Evolutionary conservation across 805 yeast genomes (phyloP), one percentile per base, ranked within the genome.

Genomic region (Suhomyces sp.): DNA sequence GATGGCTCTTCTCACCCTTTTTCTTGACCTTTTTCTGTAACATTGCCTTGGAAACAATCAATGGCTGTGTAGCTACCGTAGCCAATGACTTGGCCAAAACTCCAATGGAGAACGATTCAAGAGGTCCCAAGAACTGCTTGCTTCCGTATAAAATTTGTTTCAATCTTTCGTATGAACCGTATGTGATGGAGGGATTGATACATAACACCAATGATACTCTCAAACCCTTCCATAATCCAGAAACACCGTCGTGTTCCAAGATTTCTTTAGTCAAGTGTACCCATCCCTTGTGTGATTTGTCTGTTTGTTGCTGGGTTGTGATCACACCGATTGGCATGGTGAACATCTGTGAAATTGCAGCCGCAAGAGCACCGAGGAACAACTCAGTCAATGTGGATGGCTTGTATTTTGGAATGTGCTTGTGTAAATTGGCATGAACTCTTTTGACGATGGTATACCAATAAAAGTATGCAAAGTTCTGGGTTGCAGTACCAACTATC

Each of bases 161-260:
- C 46, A 86, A 68, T 46, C 86, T 72, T 54, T 83, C 88, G 56
- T 76, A 83, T 3, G 88, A 70, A 6, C 95, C 91, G 53, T 86
- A 87, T 2, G 95, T 87, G 53, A 87, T 87, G 25, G 93, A 80
- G 3, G 95, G 95, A 60, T 87, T 87, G 32, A 82, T 66, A 13
- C 91, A 86, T 33, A 87, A 71, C 8, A 86, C 83, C 50, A 86
- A 58, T 6, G 87, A 78, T 6, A 88, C 95, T 56, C 86, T 82
- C 38, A 87, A 70, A 0, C 95, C 95, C 46, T 79, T 74, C 95
- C 95, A 87, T 40, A 85, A 74, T 0, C 91, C 91, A 14, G 72
- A 57, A 23, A 79, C 44, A 4, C 93, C 91, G 47, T 83, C 85
- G 18, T 78, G 78, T 14, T 65, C 61, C 23, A 76, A 56, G 32